Base-by-base conservation (phyloP, 805 yeast species). In the Zygosaccharomyces siamensis region DNA sequence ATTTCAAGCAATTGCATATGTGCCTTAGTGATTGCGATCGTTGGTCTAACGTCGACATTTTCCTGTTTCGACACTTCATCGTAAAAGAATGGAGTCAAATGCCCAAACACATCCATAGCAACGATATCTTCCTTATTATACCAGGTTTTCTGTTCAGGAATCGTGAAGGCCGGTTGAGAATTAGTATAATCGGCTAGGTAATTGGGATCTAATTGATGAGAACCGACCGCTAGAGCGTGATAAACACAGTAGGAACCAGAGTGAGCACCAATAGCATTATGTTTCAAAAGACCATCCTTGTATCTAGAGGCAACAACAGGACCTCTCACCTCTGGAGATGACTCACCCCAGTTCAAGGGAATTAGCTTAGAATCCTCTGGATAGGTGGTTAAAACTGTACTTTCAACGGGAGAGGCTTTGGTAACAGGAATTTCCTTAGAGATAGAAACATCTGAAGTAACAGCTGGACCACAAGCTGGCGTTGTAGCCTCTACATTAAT, bases 31-130 rank as follows among this genome's bases (percentile, higher is more conserved):
- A 81, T 76, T 7, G 86, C 81, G 58, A 81, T 81, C 4, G 86
- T 78, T 49, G 86, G 86, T 60, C 76, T 76, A 48, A 81, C 72
- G 45, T 80, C 83, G 47, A 81, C 78, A 46, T 75, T 71, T 58
- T 77, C 77, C 33, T 66, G 55, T 30, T 66, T 68, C 24, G 77
- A 66, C 26, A 72, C 51, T 18, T 76, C 78, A 39, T 66, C 66
- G 60, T 70, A 81, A 39, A 78, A 52, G 79, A 81, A 79, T 8
- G 86, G 86, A 8, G 84, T 79, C 51, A 80, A 63, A 56, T 81
- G 87, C 23, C 86, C 87, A 58, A 77, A 78, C 20, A 86, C 84
- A 62, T 81, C 87, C 74, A 81, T 66, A 1, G 86, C 73, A 21
- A 80, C 85, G 54, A 81, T 81, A 63, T 81, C 81, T 51, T 74